Base-by-base conservation (phyloP, 2,329 filamentous ascomycete species). In the Penicillium sp. region DNA sequence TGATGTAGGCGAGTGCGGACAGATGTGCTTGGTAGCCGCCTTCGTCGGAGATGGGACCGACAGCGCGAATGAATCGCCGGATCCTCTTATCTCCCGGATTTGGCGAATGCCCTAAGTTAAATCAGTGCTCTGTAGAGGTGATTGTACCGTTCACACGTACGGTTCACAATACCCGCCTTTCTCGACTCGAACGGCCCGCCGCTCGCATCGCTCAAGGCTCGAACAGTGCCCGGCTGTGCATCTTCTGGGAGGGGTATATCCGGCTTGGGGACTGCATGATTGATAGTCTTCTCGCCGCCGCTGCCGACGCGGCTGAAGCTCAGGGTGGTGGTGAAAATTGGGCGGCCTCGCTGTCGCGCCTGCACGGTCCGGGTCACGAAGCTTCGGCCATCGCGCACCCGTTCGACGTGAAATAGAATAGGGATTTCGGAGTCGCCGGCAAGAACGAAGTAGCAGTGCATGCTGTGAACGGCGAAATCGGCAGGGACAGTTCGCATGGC, bases 381-480 rank as follows among this genome's bases (percentile, higher is more conserved):
- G 44, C 87, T 91, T 52, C 86, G 84, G 7, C 93, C 93, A 66
- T 95, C 89, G 47, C 93, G 86, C 42, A 98, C 89, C 45, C 88
- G 82, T 75, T 97, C 93, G 41, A 98, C 93, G 67, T 96, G 89
- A 75, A 95, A 97, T 54, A 96, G 79, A 58, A 97, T 87, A 28
- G 93, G 92, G 15, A 93, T 86, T 52, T 87, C 82, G 10, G 83
- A 79, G 65, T 92, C 88, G 25, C 93, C 93, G 4, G 92, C 91
- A 1, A 97, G 83, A 29, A 98, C 84, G 71, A 98, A 98, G 77
- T 97, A 98, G 81, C 93, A 97, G 79, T 98, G 93, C 87, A 95
- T 96, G 66, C 87, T 92, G 77, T 98, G 93, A 43, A 93, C 83
- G 52, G 84, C 81, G 72, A 95, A 96, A 66, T 88, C 78, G 31